Percentiles rank a stretch among this genome's conserved stretches.
Conservation (phyloP, 1,139 yeast genomes). For the Geotrichum klebahnii region DNA sequence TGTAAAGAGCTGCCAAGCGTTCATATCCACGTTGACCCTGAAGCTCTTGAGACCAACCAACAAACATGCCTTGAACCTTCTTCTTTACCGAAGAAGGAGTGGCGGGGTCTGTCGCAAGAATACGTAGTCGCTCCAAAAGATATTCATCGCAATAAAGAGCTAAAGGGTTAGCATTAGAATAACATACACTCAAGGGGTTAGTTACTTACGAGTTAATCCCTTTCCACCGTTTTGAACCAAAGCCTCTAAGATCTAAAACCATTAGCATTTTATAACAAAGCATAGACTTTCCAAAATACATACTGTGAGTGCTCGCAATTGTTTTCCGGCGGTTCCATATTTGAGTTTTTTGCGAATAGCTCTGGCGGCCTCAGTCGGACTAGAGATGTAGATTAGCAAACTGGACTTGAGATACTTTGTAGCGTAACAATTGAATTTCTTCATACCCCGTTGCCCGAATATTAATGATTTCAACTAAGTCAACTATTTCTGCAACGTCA, state of each 20-base stretch:
- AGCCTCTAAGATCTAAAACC: conserved; percentile 53
- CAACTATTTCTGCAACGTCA: conserved; percentile 42
- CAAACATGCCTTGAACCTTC: conserved; percentile 49
- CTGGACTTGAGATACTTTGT: neutral
- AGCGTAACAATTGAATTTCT: conserved; percentile 7
- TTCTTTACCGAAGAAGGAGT: conserved; percentile 48
- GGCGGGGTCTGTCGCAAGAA: conserved; percentile 46
- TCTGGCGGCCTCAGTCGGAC: conserved; percentile 81
- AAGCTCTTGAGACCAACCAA: conserved; percentile 62
- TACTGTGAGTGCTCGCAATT: conserved; percentile 57
- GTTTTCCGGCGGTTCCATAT: conserved; percentile 66
- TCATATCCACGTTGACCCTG: conserved; percentile 49
- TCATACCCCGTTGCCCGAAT: conserved; percentile 42
- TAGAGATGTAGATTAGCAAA: conserved; percentile 25
- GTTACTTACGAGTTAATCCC: conserved; percentile 33
- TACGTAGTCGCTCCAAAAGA: conserved; percentile 61
- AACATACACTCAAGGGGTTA: conserved; percentile 36
- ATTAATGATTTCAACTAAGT: conserved; percentile 46
- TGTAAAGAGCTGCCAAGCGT: conserved; percentile 50
- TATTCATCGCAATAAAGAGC: conserved; percentile 66
- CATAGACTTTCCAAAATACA: conserved; percentile 16
- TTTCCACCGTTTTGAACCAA: conserved; percentile 72
- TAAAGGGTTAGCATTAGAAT: conserved; percentile 26
- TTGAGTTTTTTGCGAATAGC: conserved; percentile 84
- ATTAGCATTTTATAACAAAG: neutral